Conservation (phyloP, 768 basidiomycete species). For the Nevesoporus exiguus region DNA sequence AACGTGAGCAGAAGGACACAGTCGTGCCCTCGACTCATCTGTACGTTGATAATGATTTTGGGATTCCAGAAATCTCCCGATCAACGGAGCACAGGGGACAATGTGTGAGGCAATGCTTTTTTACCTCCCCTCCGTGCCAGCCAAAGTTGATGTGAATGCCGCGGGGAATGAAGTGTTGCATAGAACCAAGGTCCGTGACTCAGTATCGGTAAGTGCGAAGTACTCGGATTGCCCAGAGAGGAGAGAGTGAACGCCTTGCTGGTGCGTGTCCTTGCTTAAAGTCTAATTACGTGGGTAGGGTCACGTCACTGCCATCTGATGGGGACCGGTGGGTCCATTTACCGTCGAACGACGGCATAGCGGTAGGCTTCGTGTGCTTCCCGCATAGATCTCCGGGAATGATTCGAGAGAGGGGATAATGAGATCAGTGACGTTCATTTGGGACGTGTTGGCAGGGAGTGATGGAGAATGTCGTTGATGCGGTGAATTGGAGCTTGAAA, state of each 20-base stretch:
- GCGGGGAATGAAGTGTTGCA: slow-evolving; percentile 27
- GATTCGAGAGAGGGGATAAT: slow-evolving; percentile 10
- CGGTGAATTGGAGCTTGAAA: slow-evolving; percentile 19
- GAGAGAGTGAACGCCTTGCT: slow-evolving; percentile 18
- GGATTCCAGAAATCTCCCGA: slow-evolving; percentile 15
- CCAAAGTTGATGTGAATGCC: slow-evolving; percentile 25
- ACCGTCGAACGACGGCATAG: slow-evolving; percentile 12
- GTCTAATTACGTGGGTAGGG: slow-evolving; percentile 34
- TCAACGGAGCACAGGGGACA: slow-evolving; percentile 17
- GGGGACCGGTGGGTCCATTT: slow-evolving; percentile 11
- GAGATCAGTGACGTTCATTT: slow-evolving; percentile 17
- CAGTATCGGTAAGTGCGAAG: slow-evolving; percentile 13
- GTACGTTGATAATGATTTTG: slow-evolving; percentile 3
- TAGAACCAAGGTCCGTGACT: slow-evolving; percentile 24
- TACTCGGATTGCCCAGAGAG: slow-evolving; percentile 16
- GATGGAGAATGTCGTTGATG: slow-evolving; percentile 20
- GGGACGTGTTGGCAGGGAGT: slow-evolving; percentile 9
- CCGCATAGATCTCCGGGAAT: slow-evolving; percentile 12
- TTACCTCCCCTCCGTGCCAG: slow-evolving; percentile 12
- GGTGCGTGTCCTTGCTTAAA: slow-evolving; percentile 36
- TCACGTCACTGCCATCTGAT: slow-evolving; percentile 34
- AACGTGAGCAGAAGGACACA: slow-evolving; percentile 15
- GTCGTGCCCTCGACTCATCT: slow-evolving; percentile 3
- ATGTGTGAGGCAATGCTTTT: slow-evolving; percentile 10
- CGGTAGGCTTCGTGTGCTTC: slow-evolving; percentile 10